phyloP scores from a whole-genome alignment of 1,139 yeast species.

The Geotrichum carabidarum region DNA sequence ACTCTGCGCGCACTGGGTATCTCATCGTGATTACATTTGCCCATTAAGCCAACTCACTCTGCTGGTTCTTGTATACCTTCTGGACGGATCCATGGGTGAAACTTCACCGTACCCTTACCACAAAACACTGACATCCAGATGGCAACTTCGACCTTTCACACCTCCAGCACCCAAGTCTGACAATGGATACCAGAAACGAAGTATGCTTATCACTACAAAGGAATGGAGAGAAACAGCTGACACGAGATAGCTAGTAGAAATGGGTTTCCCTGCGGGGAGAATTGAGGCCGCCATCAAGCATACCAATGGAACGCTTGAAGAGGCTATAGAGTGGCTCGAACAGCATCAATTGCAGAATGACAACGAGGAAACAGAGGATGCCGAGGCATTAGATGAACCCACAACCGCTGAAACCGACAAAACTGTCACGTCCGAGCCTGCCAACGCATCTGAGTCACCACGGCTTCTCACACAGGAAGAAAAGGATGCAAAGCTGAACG shows the following conservation, averaged over 20 bases:
- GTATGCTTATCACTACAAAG: neutral
- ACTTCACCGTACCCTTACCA: too few relatives aligned
- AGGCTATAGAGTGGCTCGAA: conserved; percentile 37
- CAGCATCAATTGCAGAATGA: conserved; percentile 25
- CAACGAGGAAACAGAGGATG: conserved; percentile 11
- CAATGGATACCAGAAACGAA: conserved; percentile 7
- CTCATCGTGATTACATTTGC: too few relatives aligned
- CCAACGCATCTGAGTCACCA: conserved; percentile 17
- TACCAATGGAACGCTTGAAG: conserved; percentile 31
- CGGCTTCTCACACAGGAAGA: conserved; percentile 31
- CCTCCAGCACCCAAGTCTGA: too few relatives aligned
- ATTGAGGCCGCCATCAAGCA: conserved; percentile 35
- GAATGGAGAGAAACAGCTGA: too few relatives aligned
- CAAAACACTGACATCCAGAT: too few relatives aligned
- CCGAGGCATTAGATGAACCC: conserved; percentile 9
- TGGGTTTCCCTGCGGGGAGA: conserved; percentile 36
- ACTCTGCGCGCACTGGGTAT: too few relatives aligned
- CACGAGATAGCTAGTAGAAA: conserved; percentile 27
- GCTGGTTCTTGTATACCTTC: too few relatives aligned
- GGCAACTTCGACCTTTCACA: too few relatives aligned
- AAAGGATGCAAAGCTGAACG: conserved; percentile 32
- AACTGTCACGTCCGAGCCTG: neutral
- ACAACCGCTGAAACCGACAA: conserved; percentile 5
- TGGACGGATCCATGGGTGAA: too few relatives aligned
- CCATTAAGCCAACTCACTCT: too few relatives aligned